Base-by-base conservation (phyloP, 176 grass and related monocot species). In the Typha latifolia region DNA sequence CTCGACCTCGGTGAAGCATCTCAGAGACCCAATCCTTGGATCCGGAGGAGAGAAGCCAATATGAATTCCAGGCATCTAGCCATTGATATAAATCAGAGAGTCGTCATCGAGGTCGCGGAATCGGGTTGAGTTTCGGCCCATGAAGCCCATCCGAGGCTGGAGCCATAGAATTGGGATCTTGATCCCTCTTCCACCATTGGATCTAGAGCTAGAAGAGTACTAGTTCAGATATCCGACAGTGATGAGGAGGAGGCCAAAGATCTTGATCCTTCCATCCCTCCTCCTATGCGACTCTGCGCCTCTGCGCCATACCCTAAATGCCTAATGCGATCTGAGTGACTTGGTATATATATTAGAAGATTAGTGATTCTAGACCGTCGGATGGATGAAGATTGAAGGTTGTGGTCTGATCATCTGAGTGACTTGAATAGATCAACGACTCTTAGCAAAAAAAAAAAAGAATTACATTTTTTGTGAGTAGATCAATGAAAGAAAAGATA, bases 61-160 rank as follows among this genome's bases (percentile, higher is more conserved):
- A 91, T 27, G 92, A 96, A 84, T 96, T 96, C 92, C 92, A n/a
- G n/a, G n/a, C n/a, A n/a, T n/a, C n/a, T n/a, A 96, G 21, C 85
- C 92, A 68, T 96, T 96, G 68, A 91, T 12, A 56, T 96, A 96
- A 23, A 96, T 49, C 15, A 85, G 84, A n/a, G 61, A 56, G 12
- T 82, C 78, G 50, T 77, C 82, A 10, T 3, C 20, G 51, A 73
- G 57, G 82, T 96, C 85, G 14, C 84, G 69, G 78, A 96, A 96
- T 23, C 66, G 72, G 53, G 92, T 89, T 21, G 79, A 82, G 51
- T 69, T 74, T 62, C 87, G 80, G 47, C 62, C 77, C 49, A 68
- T 64, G 80, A 96, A 91, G 5, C 82, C 70, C 77, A 96, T 87
- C 75, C 67, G 63, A 55, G 92, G 88, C 78, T 86, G 85, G 31